These are phyloP conservation scores for Micromonas pusilla DNA, from an alignment of 139 green algal genomes.

Conservation along the genomic window DNA sequence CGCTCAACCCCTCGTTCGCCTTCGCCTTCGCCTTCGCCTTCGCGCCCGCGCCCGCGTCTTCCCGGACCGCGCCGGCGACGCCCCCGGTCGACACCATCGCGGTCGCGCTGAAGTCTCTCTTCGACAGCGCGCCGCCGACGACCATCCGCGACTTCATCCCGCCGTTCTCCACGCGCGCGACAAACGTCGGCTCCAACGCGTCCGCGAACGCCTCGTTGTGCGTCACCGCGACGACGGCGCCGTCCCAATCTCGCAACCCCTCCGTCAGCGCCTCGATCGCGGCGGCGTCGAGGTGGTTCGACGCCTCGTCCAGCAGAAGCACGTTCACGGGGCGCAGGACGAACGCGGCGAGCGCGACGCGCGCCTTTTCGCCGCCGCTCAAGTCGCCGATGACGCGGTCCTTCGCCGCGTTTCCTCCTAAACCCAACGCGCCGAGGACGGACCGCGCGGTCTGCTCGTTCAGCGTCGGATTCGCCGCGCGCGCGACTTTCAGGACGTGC, in stretches of 20 bases:
- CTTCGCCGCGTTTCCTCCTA: constrained; percentile 48
- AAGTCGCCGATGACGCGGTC: constrained; percentile 43
- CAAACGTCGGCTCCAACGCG: constrained; percentile 32
- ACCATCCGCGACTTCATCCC: neutral
- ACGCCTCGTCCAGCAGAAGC: constrained; percentile 66
- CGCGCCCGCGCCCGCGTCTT: too few relatives aligned
- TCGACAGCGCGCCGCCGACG: neutral
- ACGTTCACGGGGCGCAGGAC: constrained; percentile 58
- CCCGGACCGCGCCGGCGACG: neutral
- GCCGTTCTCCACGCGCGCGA: constrained; percentile 27
- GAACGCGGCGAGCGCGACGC: constrained; percentile 59
- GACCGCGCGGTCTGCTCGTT: constrained; percentile 44
- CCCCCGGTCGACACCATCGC: neutral
- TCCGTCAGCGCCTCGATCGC: constrained; percentile 52
- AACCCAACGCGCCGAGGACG: constrained; percentile 57
- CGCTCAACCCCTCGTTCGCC: neutral
- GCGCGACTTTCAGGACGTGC: constrained; percentile 44
- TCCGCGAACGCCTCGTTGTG: constrained; percentile 34
- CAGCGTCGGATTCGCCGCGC: constrained; percentile 41
- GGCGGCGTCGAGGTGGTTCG: constrained; percentile 61
- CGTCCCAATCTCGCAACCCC: constrained; percentile 21
- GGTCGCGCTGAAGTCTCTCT: neutral
- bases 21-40: neutral
- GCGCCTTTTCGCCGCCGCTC: constrained; percentile 51
- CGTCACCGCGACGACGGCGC: constrained; percentile 28